phyloP scores from a whole-genome alignment of 2,329 filamentous ascomycete species.

The Colletotrichum tropicicola region DNA sequence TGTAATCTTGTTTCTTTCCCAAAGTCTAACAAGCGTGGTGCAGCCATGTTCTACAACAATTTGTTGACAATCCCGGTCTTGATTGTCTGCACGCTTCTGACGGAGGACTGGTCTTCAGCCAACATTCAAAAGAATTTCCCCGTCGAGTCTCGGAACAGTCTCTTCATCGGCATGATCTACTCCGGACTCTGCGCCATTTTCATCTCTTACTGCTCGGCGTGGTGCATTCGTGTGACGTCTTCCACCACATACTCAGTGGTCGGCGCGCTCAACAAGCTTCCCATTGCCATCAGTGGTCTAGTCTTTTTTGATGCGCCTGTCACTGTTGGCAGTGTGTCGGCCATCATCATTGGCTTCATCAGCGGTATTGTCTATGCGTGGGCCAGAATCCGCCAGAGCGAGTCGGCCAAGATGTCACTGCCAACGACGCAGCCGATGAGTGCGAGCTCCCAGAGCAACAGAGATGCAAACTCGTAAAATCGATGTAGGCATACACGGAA shows the following conservation, averaged over 20 bases:
- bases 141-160: constrained; percentile 76
- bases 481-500: not conserved
- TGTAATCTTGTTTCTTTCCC: too few species aligned
- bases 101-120: constrained; percentile 90
- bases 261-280: constrained; percentile 96
- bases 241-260: constrained; percentile 99
- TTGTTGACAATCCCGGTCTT: constrained; percentile 94
- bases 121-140: constrained; percentile 94
- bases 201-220: constrained; percentile 99
- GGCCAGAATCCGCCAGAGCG: constrained; percentile 84
- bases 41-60: constrained; percentile 99
- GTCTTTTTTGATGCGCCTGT: constrained; percentile 96
- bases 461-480: constrained; percentile 74
- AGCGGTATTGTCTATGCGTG: constrained; percentile 91
- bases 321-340: constrained; percentile 89
- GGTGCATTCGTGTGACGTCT: constrained; percentile 97
- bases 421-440: constrained; percentile 81
- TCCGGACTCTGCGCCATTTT: constrained; percentile 94
- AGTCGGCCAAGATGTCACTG: constrained; percentile 70
- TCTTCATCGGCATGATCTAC: constrained; percentile 90
- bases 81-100: constrained; percentile 79
- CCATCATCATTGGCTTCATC: constrained; percentile 90
- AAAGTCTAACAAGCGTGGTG: constrained; percentile 32
- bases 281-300: constrained; percentile 90
- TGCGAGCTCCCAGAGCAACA: constrained; percentile 89